Percentiles rank a stretch among this genome's conserved stretches.
phyloP scores from a whole-genome alignment of 441 rosid genomes.

The Gossypium davidsonii region DNA sequence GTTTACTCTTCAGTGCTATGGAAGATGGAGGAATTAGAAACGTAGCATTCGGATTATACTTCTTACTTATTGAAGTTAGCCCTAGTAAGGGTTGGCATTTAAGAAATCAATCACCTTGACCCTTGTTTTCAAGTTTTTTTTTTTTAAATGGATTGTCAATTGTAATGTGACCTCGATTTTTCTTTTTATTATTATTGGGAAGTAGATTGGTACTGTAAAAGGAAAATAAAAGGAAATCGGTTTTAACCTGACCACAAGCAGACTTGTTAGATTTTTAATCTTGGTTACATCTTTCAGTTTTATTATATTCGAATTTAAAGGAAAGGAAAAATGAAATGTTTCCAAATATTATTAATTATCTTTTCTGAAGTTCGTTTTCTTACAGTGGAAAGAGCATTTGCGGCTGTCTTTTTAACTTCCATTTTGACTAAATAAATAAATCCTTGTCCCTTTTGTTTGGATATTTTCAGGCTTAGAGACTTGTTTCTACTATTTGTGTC shows the following conservation, averaged over 20 bases:
- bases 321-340: background rate
- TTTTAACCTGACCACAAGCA: background rate
- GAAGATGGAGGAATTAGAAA: background rate
- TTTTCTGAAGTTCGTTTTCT: background rate
- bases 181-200: background rate
- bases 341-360: background rate
- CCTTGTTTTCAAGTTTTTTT: background rate
- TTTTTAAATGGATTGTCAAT: background rate
- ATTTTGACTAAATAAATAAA: background rate
- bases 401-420: background rate
- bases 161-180: background rate
- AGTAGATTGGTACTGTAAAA: background rate
- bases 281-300: background rate
- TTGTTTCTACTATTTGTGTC: constrained; percentile 23
- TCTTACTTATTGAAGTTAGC: background rate
- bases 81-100: background rate
- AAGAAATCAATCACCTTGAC: background rate
- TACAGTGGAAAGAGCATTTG: background rate
- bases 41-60: background rate
- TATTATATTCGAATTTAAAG: background rate
- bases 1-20: background rate
- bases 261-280: background rate
- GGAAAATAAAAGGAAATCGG: background rate
- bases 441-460: background rate
- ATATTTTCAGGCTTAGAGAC: constrained; percentile 30